phyloP scores from a whole-genome alignment of 176 grass and related monocot species.

The Oryza officinalis region DNA sequence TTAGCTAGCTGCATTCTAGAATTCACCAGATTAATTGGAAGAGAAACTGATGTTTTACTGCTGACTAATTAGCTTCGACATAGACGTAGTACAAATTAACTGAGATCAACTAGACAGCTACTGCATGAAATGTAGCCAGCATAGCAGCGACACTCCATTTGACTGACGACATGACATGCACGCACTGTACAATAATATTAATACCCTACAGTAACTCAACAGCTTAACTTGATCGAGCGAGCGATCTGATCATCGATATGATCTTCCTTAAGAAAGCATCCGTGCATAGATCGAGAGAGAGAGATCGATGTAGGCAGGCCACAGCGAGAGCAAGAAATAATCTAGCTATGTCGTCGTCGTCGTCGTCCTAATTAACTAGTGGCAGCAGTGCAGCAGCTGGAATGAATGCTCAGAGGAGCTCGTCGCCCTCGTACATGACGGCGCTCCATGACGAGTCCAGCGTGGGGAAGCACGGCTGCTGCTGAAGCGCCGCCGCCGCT shows the following conservation, averaged over 20 bases:
- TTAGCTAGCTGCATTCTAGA: background rate
- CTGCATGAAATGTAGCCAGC: background rate
- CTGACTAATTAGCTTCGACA: background rate
- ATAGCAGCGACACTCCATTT: background rate
- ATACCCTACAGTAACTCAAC: background rate
- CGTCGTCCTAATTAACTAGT: background rate
- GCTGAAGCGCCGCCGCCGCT: background rate
- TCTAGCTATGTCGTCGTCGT: background rate
- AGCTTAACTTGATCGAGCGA: background rate
- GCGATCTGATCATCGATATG: background rate
- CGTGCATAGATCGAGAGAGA: background rate
- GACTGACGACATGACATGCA: background rate
- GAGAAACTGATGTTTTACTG: background rate
- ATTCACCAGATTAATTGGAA: background rate
- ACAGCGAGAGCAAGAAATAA: background rate
- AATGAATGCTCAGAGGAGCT: background rate
- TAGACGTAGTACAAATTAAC: background rate
- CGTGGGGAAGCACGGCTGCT: conserved; percentile 54
- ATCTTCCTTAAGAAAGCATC: background rate
- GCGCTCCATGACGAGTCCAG: conserved; percentile 66
- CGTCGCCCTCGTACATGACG: conserved; percentile 44
- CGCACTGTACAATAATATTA: background rate
- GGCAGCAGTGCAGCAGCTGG: background rate
- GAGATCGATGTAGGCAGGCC: background rate
- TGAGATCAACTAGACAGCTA: background rate